phyloP scores from a whole-genome alignment of 2,329 filamentous ascomycete genomes.

The Colletotrichum lini region DNA sequence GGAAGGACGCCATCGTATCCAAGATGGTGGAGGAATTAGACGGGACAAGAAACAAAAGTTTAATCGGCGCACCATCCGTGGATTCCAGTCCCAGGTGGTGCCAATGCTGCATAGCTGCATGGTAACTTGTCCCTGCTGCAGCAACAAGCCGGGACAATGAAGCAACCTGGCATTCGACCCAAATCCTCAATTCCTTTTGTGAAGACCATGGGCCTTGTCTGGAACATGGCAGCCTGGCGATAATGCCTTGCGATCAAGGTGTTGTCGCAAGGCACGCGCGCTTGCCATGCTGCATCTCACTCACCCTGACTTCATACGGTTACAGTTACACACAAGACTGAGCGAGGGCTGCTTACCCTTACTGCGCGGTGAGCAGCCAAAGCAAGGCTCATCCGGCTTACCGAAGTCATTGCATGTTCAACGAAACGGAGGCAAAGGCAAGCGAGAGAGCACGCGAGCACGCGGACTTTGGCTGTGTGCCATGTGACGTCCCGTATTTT shows the following conservation, averaged over 20 bases:
- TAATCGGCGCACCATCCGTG: not conserved
- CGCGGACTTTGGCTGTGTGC: not conserved
- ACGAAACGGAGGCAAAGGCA: not conserved
- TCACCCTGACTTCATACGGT: too few species aligned
- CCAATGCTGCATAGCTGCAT: not conserved
- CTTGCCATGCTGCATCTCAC: not conserved
- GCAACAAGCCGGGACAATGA: not conserved
- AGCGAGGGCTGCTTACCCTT: not conserved
- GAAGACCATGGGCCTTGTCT: not conserved
- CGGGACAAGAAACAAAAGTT: not conserved
- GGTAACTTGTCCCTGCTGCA: conserved; percentile 11
- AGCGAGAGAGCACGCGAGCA: not conserved
- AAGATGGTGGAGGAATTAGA: not conserved
- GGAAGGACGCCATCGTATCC: not conserved
- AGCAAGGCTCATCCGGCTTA: not conserved
- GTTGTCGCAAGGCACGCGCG: not conserved
- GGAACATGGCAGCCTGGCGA: not conserved
- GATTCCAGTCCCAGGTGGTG: not conserved
- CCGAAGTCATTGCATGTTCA: not conserved
- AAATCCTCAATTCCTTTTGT: not conserved
- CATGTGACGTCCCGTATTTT: not conserved
- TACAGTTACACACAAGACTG: not conserved
- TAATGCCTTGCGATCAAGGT: not conserved
- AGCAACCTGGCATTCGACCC: not conserved
- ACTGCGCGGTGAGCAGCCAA: not conserved